These are phyloP conservation scores for Tolypocladium paradoxum DNA, from an alignment of 2,329 filamentous ascomycete species.

Conservation along the genomic window DNA sequence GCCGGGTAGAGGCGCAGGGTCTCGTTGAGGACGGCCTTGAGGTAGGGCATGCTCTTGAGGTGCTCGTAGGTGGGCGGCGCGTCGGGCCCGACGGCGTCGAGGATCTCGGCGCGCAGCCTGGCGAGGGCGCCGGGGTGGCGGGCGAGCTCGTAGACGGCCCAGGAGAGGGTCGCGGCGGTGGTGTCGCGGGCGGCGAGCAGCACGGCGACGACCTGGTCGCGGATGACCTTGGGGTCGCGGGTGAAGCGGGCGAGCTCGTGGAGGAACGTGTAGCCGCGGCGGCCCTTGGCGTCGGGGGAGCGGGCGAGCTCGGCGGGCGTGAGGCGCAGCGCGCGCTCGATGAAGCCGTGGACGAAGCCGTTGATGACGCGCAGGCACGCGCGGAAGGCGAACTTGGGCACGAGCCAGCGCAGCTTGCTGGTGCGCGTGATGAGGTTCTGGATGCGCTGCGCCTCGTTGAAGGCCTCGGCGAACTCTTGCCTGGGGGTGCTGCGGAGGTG, in stretches of 20 bases:
- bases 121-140: constrained; percentile 55
- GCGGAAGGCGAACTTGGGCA: constrained; percentile 57
- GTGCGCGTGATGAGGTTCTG: constrained; percentile 58
- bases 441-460: constrained; percentile 65
- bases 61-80: constrained; percentile 62
- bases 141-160: constrained; percentile 73
- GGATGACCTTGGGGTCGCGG: constrained; percentile 57
- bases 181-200: constrained; percentile 82
- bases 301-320: constrained; percentile 52
- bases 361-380: constrained; percentile 58
- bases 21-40: constrained; percentile 64
- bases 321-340: constrained; percentile 61
- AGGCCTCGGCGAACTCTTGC: constrained; percentile 67
- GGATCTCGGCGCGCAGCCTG: constrained; percentile 65
- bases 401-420: constrained; percentile 48
- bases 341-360: constrained; percentile 65
- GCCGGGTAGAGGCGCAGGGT: constrained; percentile 66
- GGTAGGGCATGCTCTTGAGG: constrained; percentile 80
- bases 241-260: constrained; percentile 77
- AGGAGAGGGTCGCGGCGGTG: constrained; percentile 71
- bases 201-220: constrained; percentile 75
- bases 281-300: constrained; percentile 51
- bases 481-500: constrained; percentile 35
- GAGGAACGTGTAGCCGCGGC: constrained; percentile 65
- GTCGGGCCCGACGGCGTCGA: constrained; percentile 51